Evolutionary conservation across 164 flowering plant species (phyloP).

Genomic region (Magnolia kwangsiensis): DNA sequence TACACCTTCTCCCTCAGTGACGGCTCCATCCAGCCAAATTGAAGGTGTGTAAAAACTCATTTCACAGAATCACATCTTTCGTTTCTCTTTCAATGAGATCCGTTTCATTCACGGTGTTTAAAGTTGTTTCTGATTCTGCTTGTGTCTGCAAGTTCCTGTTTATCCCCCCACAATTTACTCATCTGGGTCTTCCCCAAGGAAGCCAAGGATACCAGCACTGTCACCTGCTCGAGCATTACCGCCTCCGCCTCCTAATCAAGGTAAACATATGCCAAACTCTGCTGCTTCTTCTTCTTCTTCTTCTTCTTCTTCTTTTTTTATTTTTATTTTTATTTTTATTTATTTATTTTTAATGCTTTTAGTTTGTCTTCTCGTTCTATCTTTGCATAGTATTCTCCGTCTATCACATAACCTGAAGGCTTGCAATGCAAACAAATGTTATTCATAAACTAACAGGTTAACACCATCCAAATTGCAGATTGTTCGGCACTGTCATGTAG

Average conservation of each 20-base stretch:
- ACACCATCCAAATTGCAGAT: conserved; percentile 38
- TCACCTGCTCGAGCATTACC: conserved; percentile 47
- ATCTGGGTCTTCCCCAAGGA: conserved; percentile 25
- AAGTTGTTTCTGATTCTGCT: neutral
- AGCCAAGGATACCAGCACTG: conserved; percentile 25
- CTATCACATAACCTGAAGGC: neutral
- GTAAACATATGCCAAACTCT: conserved; percentile 22
- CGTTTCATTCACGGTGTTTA: neutral
- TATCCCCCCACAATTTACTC: conserved; percentile 37
- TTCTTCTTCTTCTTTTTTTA: too few species aligned
- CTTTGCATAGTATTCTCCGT: neutral
- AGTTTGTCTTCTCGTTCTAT: neutral
- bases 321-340: too few species aligned
- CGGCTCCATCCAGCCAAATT: conserved; percentile 2
- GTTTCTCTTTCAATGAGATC: neutral
- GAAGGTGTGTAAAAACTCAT: conserved; percentile 24
- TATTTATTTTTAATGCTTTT: neutral
- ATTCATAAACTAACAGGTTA: conserved; percentile 1
- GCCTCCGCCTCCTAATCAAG: conserved; percentile 78
- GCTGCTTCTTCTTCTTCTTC: neutral
- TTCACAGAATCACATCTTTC: neutral
- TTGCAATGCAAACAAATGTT: neutral
- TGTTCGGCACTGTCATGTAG: conserved; percentile 51
- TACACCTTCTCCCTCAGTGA: conserved; percentile 36
- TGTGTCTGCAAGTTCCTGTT: conserved; percentile 23